Evolutionary conservation across 257 asterid genomes (phyloP).

Genomic region (Solanum pinnatisectum): DNA sequence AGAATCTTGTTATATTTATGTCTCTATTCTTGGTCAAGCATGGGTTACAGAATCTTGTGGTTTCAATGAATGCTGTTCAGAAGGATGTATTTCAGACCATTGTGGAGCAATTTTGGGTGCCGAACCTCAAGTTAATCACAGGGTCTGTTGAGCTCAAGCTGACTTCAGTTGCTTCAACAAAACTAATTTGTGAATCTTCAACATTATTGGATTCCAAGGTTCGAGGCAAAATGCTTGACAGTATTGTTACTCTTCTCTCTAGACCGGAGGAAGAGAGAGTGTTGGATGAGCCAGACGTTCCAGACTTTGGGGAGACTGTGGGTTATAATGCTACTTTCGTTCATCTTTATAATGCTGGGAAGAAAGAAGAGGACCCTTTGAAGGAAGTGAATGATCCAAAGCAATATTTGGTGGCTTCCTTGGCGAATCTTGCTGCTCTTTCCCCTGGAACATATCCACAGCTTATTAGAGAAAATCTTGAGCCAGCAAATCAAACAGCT

Average conservation of each 20-base stretch:
- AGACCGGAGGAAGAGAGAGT: slow-evolving; percentile 74
- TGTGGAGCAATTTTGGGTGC: slow-evolving; percentile 78
- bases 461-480: slow-evolving; percentile 52
- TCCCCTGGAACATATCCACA: slow-evolving; percentile 60
- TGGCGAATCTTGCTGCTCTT: slow-evolving; percentile 55
- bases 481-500: slow-evolving; percentile 70
- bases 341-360: slow-evolving; percentile 69
- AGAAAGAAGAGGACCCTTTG: slow-evolving; percentile 84
- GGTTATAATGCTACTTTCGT: slow-evolving; percentile 76
- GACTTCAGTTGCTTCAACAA: slow-evolving; percentile 77
- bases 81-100: slow-evolving; percentile 44
- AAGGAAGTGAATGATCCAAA: slow-evolving; percentile 76
- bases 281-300: slow-evolving; percentile 74
- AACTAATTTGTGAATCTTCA: slow-evolving; percentile 62
- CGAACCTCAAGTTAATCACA: slow-evolving; percentile 63
- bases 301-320: slow-evolving; percentile 70
- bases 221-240: slow-evolving; percentile 85
- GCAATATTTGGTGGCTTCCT: slow-evolving; percentile 62
- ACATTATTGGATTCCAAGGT: slow-evolving; percentile 48
- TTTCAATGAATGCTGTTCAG: slow-evolving; percentile 72
- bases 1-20: slow-evolving; percentile 74
- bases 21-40: slow-evolving; percentile 81
- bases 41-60: slow-evolving; percentile 59
- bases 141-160: slow-evolving; percentile 72
- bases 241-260: slow-evolving; percentile 79